phyloP scores from a whole-genome alignment of 768 basidiomycete genomes.

The Clavulina sp. region DNA sequence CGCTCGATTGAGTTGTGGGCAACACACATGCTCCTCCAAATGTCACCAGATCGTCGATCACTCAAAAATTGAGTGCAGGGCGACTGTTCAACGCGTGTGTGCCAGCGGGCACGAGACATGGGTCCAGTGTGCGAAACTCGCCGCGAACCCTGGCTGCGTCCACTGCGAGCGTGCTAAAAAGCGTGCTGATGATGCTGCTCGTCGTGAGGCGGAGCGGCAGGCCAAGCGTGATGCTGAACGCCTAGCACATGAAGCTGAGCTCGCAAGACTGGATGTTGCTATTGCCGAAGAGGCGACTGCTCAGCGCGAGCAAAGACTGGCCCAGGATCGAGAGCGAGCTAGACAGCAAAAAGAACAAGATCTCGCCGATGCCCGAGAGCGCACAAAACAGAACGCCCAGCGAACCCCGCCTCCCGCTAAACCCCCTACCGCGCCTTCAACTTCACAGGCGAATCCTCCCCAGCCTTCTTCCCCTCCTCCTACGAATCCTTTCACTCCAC shows the following conservation, averaged over 20 bases:
- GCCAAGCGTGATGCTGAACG: slow-evolving; percentile 30
- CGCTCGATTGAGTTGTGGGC: slow-evolving; percentile 28
- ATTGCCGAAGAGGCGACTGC: slow-evolving; percentile 22
- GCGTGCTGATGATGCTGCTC: slow-evolving; percentile 15
- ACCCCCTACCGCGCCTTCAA: neutral
- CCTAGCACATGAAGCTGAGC: slow-evolving; percentile 23
- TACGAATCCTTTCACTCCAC: neutral
- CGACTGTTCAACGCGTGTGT: slow-evolving; percentile 25
- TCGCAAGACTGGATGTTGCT: slow-evolving; percentile 29
- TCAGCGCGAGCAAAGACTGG: slow-evolving; percentile 23
- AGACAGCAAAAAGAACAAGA: slow-evolving; percentile 30
- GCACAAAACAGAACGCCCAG: neutral
- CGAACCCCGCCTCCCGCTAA: neutral
- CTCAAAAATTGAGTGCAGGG: slow-evolving; percentile 33
- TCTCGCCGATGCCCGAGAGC: slow-evolving; percentile 20
- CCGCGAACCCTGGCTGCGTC: slow-evolving; percentile 22
- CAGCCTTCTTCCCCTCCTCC: slow-evolving; percentile 1
- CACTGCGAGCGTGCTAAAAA: slow-evolving; percentile 31
- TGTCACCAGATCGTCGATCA: slow-evolving; percentile 42
- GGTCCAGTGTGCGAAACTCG: slow-evolving; percentile 28
- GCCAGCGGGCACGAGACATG: slow-evolving; percentile 25
- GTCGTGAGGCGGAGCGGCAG: slow-evolving; percentile 21
- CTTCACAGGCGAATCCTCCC: neutral
- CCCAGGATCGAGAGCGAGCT: slow-evolving; percentile 21
- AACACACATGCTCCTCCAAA: slow-evolving; percentile 39